Conservation (phyloP, 2,329 filamentous ascomycete genomes). For the Exophiala viscosa region DNA sequence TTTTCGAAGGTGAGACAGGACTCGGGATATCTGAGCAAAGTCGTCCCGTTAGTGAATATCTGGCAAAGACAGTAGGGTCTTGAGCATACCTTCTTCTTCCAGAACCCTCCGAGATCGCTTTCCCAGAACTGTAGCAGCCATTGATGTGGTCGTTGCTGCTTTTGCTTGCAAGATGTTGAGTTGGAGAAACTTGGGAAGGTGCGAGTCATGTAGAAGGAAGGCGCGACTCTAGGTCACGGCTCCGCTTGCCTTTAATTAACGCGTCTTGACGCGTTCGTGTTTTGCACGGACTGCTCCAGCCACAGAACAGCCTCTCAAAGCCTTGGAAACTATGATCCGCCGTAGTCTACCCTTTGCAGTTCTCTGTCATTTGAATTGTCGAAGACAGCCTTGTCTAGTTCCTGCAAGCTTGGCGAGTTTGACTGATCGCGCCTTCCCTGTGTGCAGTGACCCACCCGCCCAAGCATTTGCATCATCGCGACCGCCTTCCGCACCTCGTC, state of each 20-base stretch:
- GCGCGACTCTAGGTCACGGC: slow-evolving; percentile 13
- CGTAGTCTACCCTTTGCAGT: neutral
- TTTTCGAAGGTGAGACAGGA: slow-evolving; percentile 36
- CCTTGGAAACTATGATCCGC: slow-evolving; percentile 4
- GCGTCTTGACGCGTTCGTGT: neutral
- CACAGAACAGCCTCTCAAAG: neutral
- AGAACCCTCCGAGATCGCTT: slow-evolving; percentile 41
- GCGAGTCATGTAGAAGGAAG: slow-evolving; percentile 8
- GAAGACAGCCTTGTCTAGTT: neutral
- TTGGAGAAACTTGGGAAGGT: slow-evolving; percentile 19
- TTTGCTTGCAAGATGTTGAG: slow-evolving; percentile 23
- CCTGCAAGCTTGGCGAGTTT: slow-evolving; percentile 19
- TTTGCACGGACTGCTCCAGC: neutral
- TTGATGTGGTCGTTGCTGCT: slow-evolving; percentile 40
- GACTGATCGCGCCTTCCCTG: slow-evolving; percentile 2
- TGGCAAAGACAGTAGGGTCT: slow-evolving; percentile 10
- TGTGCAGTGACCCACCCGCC: neutral
- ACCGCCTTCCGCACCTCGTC: slow-evolving; percentile 2
- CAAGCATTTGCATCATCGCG: slow-evolving; percentile 14
- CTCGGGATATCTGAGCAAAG: slow-evolving; percentile 16
- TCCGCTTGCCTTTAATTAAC: neutral
- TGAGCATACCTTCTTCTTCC: slow-evolving; percentile 40
- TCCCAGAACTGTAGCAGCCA: slow-evolving; percentile 37
- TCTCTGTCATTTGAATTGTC: slow-evolving; percentile 10
- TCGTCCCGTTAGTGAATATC: slow-evolving; percentile 5